Conservation (phyloP, 495 filamentous ascomycete species). For the Schizothecium vesticola region DNA sequence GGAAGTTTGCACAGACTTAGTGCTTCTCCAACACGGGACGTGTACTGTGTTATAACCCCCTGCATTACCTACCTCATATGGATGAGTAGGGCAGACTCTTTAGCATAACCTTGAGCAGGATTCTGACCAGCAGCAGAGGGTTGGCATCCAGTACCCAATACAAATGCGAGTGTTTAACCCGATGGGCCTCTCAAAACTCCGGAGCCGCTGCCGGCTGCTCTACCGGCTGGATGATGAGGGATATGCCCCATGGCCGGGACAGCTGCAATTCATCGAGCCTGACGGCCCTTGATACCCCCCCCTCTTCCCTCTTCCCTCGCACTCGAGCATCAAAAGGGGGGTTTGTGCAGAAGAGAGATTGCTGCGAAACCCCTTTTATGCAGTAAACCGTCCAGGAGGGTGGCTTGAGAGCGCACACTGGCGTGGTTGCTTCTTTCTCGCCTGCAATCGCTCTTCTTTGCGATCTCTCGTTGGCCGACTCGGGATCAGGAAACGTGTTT, state of each 20-base stretch:
- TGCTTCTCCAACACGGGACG: not conserved
- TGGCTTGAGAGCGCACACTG: not conserved
- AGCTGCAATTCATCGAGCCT: not conserved
- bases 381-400: not conserved
- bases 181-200: not conserved
- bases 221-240: not conserved
- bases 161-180: not conserved
- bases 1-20: not conserved
- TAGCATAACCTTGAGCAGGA: not conserved
- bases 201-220: not conserved
- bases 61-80: not conserved
- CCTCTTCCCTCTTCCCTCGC: not conserved
- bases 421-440: not conserved
- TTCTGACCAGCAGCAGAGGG: not conserved
- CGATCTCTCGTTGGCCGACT: not conserved
- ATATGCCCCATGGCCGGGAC: not conserved
- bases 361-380: not conserved
- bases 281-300: not conserved
- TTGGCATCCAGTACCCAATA: not conserved
- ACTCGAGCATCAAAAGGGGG: not conserved
- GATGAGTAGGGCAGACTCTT: not conserved
- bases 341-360: not conserved
- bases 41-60: not conserved
- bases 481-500: conserved; percentile 3
- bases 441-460: not conserved